Conservation (phyloP, 306 rosid genomes). For the Vigna unguiculata region DNA sequence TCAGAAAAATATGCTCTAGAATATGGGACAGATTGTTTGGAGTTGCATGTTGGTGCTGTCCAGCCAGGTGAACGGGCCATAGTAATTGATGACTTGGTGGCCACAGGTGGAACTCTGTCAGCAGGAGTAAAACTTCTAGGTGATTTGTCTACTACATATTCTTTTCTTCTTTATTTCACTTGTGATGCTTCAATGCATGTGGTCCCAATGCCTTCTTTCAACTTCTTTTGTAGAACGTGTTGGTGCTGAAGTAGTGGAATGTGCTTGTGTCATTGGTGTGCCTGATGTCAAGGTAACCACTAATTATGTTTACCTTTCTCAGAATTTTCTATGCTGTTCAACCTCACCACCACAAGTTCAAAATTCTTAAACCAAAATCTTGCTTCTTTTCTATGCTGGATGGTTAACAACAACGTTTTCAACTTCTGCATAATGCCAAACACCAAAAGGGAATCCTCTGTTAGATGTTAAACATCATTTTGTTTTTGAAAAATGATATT, state of each 20-base stretch:
- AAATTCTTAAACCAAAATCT: background rate
- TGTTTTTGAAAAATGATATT: background rate
- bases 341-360: background rate
- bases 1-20: conserved; percentile 85
- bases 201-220: conserved; percentile 40
- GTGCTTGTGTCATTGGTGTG: conserved; percentile 94
- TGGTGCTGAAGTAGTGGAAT: conserved; percentile 92
- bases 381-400: background rate
- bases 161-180: conserved; percentile 33
- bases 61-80: conserved; percentile 82
- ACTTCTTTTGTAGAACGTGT: conserved; percentile 70
- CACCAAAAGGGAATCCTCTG: background rate
- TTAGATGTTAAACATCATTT: background rate
- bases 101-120: conserved; percentile 95
- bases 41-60: conserved; percentile 91
- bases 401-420: conserved; percentile 2
- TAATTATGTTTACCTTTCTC: conserved; percentile 18
- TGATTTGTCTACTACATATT: conserved; percentile 46
- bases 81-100: conserved; percentile 89
- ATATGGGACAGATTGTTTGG: conserved; percentile 89
- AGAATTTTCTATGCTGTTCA: conserved; percentile 1
- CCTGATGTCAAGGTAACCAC: conserved; percentile 84
- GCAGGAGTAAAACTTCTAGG: conserved; percentile 94
- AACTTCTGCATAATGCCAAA: background rate
- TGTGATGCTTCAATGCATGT: conserved; percentile 20